Conservation (phyloP, 2,329 filamentous ascomycete genomes). For the Penicillium sp. region DNA sequence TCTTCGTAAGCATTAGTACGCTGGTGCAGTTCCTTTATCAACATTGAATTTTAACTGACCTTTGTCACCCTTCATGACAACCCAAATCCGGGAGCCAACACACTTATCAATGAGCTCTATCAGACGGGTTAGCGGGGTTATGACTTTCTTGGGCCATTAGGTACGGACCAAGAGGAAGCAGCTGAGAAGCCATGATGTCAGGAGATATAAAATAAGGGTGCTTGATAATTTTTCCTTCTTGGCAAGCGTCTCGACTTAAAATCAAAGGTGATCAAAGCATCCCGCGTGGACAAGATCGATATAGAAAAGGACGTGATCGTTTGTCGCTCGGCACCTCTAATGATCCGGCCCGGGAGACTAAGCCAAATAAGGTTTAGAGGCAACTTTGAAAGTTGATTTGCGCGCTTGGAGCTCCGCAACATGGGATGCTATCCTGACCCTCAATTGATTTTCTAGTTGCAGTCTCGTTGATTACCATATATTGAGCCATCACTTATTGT, state of each 20-base stretch:
- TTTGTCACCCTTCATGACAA: conserved; percentile 98
- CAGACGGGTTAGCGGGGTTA: conserved; percentile 19
- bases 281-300: conserved; percentile 9
- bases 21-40: neutral
- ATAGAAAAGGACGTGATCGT: conserved; percentile 18
- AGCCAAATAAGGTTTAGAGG: conserved; percentile 7
- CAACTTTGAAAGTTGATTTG: neutral
- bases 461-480: neutral
- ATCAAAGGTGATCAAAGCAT: neutral
- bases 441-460: neutral
- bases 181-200: conserved; percentile 58
- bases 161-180: conserved; percentile 58
- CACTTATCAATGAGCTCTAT: conserved; percentile 97
- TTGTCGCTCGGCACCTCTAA: conserved; percentile 14
- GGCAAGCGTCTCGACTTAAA: neutral
- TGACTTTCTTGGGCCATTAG: conserved; percentile 5
- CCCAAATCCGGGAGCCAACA: conserved; percentile 94
- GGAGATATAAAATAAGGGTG: neutral
- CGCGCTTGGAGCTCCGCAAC: conserved; percentile 1
- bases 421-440: neutral
- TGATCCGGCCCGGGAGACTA: conserved; percentile 17
- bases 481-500: neutral
- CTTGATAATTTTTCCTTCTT: neutral
- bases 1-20: conserved; percentile 48
- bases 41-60: conserved; percentile 46